Evolutionary conservation across 495 filamentous ascomycete genomes (phyloP).

Genomic region (Aspergillus carlsbadensis): DNA sequence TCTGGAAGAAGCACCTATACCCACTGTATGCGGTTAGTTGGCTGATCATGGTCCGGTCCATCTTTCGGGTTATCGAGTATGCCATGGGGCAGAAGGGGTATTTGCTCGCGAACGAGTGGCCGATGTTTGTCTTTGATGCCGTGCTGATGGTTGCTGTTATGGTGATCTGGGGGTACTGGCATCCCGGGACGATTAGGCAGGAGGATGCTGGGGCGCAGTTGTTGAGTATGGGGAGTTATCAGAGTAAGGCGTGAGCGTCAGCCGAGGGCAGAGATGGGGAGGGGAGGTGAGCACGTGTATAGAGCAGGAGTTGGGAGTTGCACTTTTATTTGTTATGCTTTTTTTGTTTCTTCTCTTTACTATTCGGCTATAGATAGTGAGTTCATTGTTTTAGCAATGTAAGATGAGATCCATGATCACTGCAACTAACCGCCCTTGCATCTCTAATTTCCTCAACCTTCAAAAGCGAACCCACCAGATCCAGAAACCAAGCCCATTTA

Average conservation of each 20-base stretch:
- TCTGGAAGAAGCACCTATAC: not conserved
- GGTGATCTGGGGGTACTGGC: not conserved
- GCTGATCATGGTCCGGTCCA: slow-evolving; percentile 1
- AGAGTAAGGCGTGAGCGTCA: not conserved
- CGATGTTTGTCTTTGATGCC: slow-evolving; percentile 1
- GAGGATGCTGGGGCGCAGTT: not conserved
- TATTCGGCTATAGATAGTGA: too few species aligned
- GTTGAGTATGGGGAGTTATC: not conserved
- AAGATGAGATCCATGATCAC: too few species aligned
- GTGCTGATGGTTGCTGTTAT: not conserved
- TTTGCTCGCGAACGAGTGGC: not conserved
- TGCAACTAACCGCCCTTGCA: too few species aligned
- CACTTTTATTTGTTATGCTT: too few species aligned
- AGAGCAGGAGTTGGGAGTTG: too few species aligned
- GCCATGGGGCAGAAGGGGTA: slow-evolving; percentile 2
- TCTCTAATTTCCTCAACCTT: too few species aligned
- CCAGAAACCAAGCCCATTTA: too few species aligned
- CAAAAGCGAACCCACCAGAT: too few species aligned
- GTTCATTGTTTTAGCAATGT: too few species aligned
- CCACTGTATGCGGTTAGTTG: slow-evolving; percentile 1
- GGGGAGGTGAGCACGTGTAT: too few species aligned
- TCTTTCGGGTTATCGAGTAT: slow-evolving; percentile 3
- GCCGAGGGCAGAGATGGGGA: too few species aligned
- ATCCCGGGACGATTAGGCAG: not conserved
- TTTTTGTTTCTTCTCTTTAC: too few species aligned